Base-by-base conservation (phyloP, 495 filamentous ascomycete species). In the Penicillium mononematosum region DNA sequence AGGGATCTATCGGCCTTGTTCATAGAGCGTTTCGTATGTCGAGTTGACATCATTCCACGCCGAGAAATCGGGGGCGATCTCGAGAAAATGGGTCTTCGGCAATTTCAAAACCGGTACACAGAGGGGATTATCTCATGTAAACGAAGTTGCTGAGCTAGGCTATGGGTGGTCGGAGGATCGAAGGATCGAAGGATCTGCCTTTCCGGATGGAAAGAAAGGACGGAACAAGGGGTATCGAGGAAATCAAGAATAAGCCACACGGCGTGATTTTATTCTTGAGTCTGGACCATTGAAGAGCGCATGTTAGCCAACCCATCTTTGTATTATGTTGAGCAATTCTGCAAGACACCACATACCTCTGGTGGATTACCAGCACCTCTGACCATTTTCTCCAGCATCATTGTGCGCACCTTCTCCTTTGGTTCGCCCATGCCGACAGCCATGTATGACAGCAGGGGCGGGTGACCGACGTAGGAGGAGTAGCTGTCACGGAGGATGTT, bases 371-470 rank as follows among this genome's bases (percentile, higher is more conserved):
- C 92, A 56, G 87, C 90, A 3, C 92, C 92, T 62, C 91, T 84
- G 43, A 97, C 85, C 93, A 98, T 98, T 76, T 91, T 89, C 73
- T 96, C 88, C 55, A 98, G 83, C 77, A 96, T 83, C 72, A 80
- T 75, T 3, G 84, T 82, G 58, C 92, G 80, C 54, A 91, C 83
- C 72, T 89, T 91, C 74, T 92, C 90, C 59, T 84, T 84, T 2
- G 87, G 78, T 71, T 92, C 88, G 41, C 94, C 94, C 78, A 93
- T 83, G 2, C 91, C 95, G 55, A 98, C 85, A 44, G 85, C 79
- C 82, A 96, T 90, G 65, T 96, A 97, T n/a, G 85, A 83, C 16
- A 97, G 80, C 53, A 97, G 74, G 2, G 92, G 87, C 19, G 92
- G 89, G 68, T 99, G 94, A 19, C 94, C 94, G 62, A 96, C 82